Conservation (phyloP, 2,329 filamentous ascomycete genomes). For the Penicillium rolfsii region DNA sequence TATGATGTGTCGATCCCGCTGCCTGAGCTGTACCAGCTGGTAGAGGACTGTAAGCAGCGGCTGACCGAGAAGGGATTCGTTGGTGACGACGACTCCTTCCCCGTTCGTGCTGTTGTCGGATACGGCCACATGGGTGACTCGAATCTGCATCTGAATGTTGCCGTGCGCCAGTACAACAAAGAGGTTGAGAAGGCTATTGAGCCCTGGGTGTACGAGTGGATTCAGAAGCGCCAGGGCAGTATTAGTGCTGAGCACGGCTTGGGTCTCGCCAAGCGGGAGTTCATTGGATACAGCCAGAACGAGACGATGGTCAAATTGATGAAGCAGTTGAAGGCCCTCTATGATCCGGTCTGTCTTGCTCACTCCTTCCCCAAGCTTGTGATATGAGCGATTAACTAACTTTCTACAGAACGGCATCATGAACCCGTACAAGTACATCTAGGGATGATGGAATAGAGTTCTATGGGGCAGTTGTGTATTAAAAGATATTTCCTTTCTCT, state of each 20-base stretch:
- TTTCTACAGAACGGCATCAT: slow-evolving; percentile 83
- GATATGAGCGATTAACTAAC: slow-evolving; percentile 20
- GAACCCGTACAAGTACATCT: slow-evolving; percentile 98
- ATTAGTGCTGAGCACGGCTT: slow-evolving; percentile 97
- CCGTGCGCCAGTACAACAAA: slow-evolving; percentile 80
- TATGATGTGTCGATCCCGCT: slow-evolving; percentile 97
- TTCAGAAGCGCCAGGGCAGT: slow-evolving; percentile 80
- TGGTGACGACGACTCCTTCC: slow-evolving; percentile 72
- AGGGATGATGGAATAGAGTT: slow-evolving; percentile 13
- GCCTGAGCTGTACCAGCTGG: slow-evolving; percentile 80
- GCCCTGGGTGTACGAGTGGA: slow-evolving; percentile 98
- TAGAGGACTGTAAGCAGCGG: slow-evolving; percentile 78
- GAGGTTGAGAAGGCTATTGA: slow-evolving; percentile 84
- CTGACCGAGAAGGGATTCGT: slow-evolving; percentile 75
- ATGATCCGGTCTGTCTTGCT: slow-evolving; percentile 76
- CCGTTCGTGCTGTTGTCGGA: slow-evolving; percentile 87
- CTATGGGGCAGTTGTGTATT: slow-evolving; percentile 11
- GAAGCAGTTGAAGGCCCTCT: slow-evolving; percentile 92
- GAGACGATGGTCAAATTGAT: slow-evolving; percentile 86
- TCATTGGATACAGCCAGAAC: slow-evolving; percentile 87
- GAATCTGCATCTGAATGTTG: slow-evolving; percentile 91
- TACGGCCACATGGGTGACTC: slow-evolving; percentile 98
- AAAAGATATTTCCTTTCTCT: slow-evolving; percentile 8
- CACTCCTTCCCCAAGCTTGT: not conserved
- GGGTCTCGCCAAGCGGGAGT: slow-evolving; percentile 93